A percentile compares a stretch with the other conserved stretches of the same genome.
Evolutionary conservation across 2,329 filamentous ascomycete genomes (phyloP).

Genomic region (Triangularia verruculosa): DNA sequence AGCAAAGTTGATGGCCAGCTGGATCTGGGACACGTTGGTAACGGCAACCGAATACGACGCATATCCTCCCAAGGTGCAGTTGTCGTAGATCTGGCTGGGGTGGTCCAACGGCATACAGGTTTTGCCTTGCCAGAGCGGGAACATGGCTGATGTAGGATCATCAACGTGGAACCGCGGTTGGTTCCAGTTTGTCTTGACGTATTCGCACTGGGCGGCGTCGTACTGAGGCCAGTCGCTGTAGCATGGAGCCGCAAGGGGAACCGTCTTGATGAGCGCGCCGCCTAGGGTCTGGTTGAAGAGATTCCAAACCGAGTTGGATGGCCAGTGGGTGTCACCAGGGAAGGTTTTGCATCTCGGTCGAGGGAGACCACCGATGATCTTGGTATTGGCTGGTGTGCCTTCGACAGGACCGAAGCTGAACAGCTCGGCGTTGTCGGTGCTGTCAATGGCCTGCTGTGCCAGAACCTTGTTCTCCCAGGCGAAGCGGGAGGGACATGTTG

Average conservation of each 20-base stretch:
- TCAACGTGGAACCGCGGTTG: constrained; percentile 24
- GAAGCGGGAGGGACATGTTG: constrained; percentile 20
- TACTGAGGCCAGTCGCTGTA: constrained; percentile 31
- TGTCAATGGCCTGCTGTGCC: constrained; percentile 30
- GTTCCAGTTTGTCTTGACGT: constrained; percentile 29
- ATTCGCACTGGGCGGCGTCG: constrained; percentile 32
- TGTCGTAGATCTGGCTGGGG: constrained; percentile 20
- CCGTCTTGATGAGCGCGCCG: constrained; percentile 35
- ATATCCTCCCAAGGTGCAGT: constrained; percentile 39
- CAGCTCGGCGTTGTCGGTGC: constrained; percentile 24
- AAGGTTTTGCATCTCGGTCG: constrained; percentile 31
- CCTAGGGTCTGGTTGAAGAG: constrained; percentile 26
- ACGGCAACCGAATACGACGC: constrained; percentile 41
- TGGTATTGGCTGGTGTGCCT: background rate
- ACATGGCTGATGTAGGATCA: constrained; percentile 42
- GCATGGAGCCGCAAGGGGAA: constrained; percentile 35
- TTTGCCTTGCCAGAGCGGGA: constrained; percentile 38
- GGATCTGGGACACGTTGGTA: constrained; percentile 39
- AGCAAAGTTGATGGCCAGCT: constrained; percentile 42
- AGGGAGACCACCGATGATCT: background rate
- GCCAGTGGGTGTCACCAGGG: constrained; percentile 35
- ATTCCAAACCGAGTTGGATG: constrained; percentile 30
- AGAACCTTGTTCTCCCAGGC: constrained; percentile 28
- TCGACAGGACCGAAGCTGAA: constrained; percentile 20
- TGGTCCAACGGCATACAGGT: constrained; percentile 35